Evolutionary conservation across 2,329 filamentous ascomycete genomes (phyloP), one percentile per base, ranked within the genome.

Genomic region (Sporothrix luriei): DNA sequence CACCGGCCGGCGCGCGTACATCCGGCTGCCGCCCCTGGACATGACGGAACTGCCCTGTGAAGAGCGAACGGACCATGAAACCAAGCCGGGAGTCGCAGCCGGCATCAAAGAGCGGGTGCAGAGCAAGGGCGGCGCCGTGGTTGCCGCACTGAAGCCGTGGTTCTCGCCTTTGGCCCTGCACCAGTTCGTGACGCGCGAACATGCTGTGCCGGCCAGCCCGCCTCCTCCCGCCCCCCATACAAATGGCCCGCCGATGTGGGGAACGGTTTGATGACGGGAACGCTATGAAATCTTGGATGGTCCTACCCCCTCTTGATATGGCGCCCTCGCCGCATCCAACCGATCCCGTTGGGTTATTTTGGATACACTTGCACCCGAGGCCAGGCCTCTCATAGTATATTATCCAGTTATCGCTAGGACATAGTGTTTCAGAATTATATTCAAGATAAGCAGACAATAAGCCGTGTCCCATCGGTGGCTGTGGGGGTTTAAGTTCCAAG

Each of bases 1-100:
- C 52, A 81, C 76, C 0, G 80, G 80, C 38, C 75, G 78, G 66
- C 79, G 77, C n/a, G 57, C 69, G 2, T 40, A 49, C 38, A 46
- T 64, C 16, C 54, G 11, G 71, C 73, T 74, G 19, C 75, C 75
- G 10, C 73, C 69, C 43, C 26, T 49, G 9, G 61, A 71, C n/a
- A 43, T 70, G 33, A 43, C 46, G 13, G 40, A 21, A 5, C 21
- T 62, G n/a, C 38, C 57, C 11, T 11, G 11, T 5, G 57, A 43
- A 21, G 57, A 62, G 38, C 38, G 38, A 13, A 16, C 11, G 2
- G 57, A 46, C 7, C 11, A 13, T 3, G 49, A 49, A 24, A 68
- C 59, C n/a, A 33, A n/a, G 21, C 16, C 19, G 4, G 16, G 26
- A 6, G 2, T 16, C 9, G 46, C 24, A 14, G 26, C 26, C 11